Base-by-base conservation (phyloP, 345 rosid genomes). In the Aquilaria yunnanensis region DNA sequence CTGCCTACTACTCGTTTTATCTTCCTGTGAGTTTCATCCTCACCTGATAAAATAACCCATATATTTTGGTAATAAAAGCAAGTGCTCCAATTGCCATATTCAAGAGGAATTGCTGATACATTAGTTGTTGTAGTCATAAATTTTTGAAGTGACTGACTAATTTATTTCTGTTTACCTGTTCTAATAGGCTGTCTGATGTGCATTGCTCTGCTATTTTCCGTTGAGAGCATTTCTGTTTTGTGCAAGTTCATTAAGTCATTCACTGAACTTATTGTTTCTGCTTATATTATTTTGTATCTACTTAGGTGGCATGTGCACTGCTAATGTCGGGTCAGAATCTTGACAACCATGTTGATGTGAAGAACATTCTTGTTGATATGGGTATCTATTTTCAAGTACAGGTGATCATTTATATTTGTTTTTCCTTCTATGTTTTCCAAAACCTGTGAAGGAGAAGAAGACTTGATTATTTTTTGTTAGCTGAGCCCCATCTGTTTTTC, bases 271-370 rank as follows among this genome's bases (percentile, higher is more conserved):
- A 31, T 8, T 5, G 32, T 64, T 37, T n/a, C 48, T 58, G 10
- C 43, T 64, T 31, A 48, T 47, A 16, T 65, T 55, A 16, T 8
- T 23, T 37, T 37, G 16, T 61, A 41, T 56, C 23, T 29, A 46
- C 53, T 57, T 78, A 89, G 96, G 96, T 85, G 74, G 96, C 96
- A 13, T 90, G 96, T 67, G 94, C 89, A 61, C 76, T 90, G 76
- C 66, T 87, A 48, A 71, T 87, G 85, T 72, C 87, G 9, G 96
- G 96, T 10, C 90, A 90, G 69, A 75, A 81, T 74, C 72, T 86
- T 52, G 88, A 89, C 49, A 76, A 78, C 52, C 94, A 87, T 76
- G 48, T 53, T 46, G 87, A 76, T 61, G 87, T 80, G 47, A 83
- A 85, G 84, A 70, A 80, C 69, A 67, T 81, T 66, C 88, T 87